These are phyloP conservation scores for Colletotrichum phormii DNA, from an alignment of 2,329 filamentous ascomycete genomes.

Conservation along the genomic window DNA sequence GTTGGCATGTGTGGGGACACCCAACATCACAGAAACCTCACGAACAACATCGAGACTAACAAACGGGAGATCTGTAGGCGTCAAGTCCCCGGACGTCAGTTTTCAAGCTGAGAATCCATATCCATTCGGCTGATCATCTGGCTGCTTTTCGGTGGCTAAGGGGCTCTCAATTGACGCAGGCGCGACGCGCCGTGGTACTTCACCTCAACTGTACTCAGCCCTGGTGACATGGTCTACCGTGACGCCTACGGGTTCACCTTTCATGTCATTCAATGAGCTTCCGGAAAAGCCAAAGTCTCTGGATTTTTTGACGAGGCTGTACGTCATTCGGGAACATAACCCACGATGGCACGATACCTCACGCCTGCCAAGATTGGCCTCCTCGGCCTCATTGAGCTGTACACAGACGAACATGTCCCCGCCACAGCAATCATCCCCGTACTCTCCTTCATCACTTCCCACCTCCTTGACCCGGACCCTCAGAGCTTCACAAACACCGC, in stretches of 20 bases:
- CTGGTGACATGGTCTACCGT: slow-evolving; percentile 15
- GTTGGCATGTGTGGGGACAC: not conserved
- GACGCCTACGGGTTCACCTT: not conserved
- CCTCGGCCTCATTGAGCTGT: slow-evolving; percentile 83
- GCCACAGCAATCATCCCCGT: slow-evolving; percentile 78
- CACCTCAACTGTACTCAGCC: not conserved
- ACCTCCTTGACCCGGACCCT: slow-evolving; percentile 67
- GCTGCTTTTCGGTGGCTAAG: not conserved
- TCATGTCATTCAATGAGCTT: slow-evolving; percentile 3
- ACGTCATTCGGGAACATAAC: not conserved
- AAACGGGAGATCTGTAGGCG: not conserved
- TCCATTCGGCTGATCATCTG: not conserved
- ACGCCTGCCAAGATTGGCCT: slow-evolving; percentile 91
- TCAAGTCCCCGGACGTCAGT: not conserved
- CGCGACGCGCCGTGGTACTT: slow-evolving; percentile 11
- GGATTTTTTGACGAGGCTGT: not conserved
- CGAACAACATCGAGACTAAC: slow-evolving; percentile 6
- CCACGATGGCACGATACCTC: slow-evolving; percentile 80
- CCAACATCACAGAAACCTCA: slow-evolving; percentile 22
- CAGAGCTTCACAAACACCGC: slow-evolving; percentile 44
- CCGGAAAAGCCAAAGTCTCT: no score
- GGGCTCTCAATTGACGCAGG: not conserved
- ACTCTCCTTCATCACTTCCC: slow-evolving; percentile 81
- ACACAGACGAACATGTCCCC: slow-evolving; percentile 77
- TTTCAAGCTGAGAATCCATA: no score